Conservation (phyloP, 352 stramenopile genomes). For the Blastocystis sp. region DNA sequence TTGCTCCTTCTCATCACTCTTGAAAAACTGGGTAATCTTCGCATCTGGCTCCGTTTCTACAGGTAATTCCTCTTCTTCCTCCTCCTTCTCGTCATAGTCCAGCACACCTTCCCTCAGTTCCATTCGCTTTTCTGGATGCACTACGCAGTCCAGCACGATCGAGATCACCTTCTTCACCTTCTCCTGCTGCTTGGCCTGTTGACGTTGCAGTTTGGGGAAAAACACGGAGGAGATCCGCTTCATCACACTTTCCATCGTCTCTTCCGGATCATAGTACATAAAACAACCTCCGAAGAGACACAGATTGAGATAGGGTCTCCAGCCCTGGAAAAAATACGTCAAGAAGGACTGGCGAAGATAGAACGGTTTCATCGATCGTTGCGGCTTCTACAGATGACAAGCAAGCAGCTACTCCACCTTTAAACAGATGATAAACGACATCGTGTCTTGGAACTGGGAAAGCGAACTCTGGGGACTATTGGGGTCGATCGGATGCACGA, state of each 20-base stretch:
- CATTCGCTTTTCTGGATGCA: not conserved
- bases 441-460: not conserved
- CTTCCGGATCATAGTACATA: not conserved
- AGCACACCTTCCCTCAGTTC: not conserved
- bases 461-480: not conserved
- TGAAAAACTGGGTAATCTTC: constrained; percentile 19
- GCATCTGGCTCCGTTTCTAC: not conserved
- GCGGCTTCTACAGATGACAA: not conserved
- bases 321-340: not conserved
- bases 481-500: not conserved
- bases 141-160: not conserved
- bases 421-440: not conserved
- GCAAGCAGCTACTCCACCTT: not conserved
- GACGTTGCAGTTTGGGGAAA: not conserved
- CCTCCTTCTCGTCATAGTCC: not conserved
- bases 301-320: not conserved
- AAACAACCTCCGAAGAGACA: not conserved
- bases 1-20: not conserved
- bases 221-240: not conserved
- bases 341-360: not conserved
- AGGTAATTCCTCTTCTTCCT: not conserved
- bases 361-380: not conserved
- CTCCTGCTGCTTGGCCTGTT: not conserved
- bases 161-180: not conserved
- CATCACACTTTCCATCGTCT: not conserved